Evolutionary conservation across 768 basidiomycete genomes (phyloP), one percentile per base, ranked within the genome.

Genomic region (Pilatotrama ljubarskyi): DNA sequence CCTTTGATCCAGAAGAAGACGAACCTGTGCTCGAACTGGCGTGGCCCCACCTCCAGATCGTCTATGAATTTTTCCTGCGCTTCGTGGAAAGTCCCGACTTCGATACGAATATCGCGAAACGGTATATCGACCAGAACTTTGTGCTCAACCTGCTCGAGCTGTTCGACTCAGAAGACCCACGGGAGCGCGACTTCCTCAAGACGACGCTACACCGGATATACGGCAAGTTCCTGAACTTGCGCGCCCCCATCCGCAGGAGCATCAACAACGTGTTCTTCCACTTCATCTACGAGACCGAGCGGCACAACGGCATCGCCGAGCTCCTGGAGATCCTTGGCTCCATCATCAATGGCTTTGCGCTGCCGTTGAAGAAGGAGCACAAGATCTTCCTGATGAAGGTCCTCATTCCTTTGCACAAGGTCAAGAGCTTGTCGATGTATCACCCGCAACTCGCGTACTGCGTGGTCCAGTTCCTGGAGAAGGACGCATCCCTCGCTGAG

Each of bases 191-290:
- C 73, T 99, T 99, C 75, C 85, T 99, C 69, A 99, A 99, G 80
- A 99, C 97, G 6, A 99, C 97, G 6, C 81, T 99, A 24, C 97
- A 99, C 74, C 89, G 97, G 59, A 98, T 99, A 74, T 99, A 99
- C 71, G 97, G 97, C 73, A 98, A 98, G 80, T 98, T 99, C 81
- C 87, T 98, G 69, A 97, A 95, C 73, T 85, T 98, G 43, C 94
- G 97, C 61, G 96, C 97, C 41, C 98, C 98, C 77, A 98, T 99
- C 69, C 90, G 97, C 55, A 87, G 97, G 59, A 98, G 96, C 58
- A 98, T 99, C 84, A 97, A 96, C 81, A 97, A 98, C 69, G 96
- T 99, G 68, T 99, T 99, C 74, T 98, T 97, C 84, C 88, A 95
- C 70, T 99, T 98, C 79, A 82, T 98, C 68, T 99, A 99, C 76